Base-by-base conservation (phyloP, 2,329 filamentous ascomycete genomes). In the Alternaria gansuensis region DNA sequence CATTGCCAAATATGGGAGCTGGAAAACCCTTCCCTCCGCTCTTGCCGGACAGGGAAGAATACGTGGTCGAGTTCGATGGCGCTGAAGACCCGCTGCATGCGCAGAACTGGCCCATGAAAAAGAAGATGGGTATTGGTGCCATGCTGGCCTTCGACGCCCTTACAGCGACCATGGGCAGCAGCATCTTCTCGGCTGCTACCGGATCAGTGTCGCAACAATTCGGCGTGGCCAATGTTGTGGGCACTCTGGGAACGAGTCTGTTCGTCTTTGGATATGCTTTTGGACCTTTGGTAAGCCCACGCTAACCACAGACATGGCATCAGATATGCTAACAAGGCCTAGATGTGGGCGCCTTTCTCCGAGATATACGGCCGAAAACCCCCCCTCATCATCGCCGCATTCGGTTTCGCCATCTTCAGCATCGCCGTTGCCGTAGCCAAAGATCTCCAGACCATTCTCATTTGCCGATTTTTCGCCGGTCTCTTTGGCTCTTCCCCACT, bases 51-150 rank as follows among this genome's bases (percentile, higher is more conserved):
- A 83, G 85, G 66, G 91, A 94, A 68, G 87, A 91, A 64, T 94
- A 93, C 71, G 90, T 93, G 0, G 91, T 94, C 45, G 91, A 85
- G 52, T 97, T 96, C 70, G 89, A 93, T 66, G 92, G 92, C 0
- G 89, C 87, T 1, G 84, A 93, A 63, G 93, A 97, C 71, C 93
- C 92, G 2, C 73, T 93, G 62, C 92, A 97, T 77, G 89, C 92
- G 0, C 91, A 95, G 79, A 97, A 97, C 75, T 97, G 93, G 93
- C 84, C 90, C 0, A 76, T 90, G 61, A 86, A 81, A 71, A 93
- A 91, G 81, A 97, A 96, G 87, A 50, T 92, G 39, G 68, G 84
- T 6, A 90, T 89, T 1, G 86, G 87, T 21, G 82, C 83, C 39
- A 88, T 93, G 67, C 80, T 93, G 40, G 90, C 88, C 24, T 93